Percentiles rank a stretch among this genome's conserved stretches.
Evolutionary conservation across 2,329 filamentous ascomycete species (phyloP).

Genomic region (Rhynchosporium agropyri): DNA sequence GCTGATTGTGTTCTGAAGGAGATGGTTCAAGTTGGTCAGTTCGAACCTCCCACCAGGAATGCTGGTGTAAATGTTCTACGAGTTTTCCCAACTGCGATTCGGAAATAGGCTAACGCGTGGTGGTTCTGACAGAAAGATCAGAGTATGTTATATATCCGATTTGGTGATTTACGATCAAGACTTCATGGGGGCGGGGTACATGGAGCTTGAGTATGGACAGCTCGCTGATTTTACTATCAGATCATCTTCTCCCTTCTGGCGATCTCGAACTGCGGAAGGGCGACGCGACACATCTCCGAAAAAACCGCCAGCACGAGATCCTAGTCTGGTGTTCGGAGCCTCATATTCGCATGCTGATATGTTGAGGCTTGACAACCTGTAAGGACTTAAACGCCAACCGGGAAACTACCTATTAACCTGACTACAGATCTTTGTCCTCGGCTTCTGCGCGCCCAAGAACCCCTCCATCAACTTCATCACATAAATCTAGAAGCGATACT

Average conservation of each 20-base stretch:
- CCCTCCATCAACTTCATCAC: slow-evolving; percentile 64
- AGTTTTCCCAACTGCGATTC: slow-evolving; percentile 1
- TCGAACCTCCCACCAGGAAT: slow-evolving; percentile 36
- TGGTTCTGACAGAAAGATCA: slow-evolving; percentile 55
- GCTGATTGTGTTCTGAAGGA: slow-evolving; percentile 62
- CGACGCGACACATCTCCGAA: slow-evolving; percentile 56
- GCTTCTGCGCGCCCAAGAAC: slow-evolving; percentile 71
- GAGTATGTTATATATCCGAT: slow-evolving; percentile 54
- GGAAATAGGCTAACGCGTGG: slow-evolving; percentile 28
- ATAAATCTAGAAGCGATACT: slow-evolving; percentile 57
- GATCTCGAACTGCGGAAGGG: slow-evolving; percentile 58
- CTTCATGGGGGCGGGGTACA: slow-evolving; percentile 16
- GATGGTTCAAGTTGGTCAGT: slow-evolving; percentile 99
- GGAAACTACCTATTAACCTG: slow-evolving; percentile 13
- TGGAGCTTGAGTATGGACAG: slow-evolving; percentile 4
- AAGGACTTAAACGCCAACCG: slow-evolving; percentile 43
- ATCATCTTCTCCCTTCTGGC: slow-evolving; percentile 89
- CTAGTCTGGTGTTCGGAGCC: slow-evolving; percentile 82
- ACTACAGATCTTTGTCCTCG: slow-evolving; percentile 58
- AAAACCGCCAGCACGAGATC: slow-evolving; percentile 56
- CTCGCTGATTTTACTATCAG: slow-evolving; percentile 51
- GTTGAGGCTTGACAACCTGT: slow-evolving; percentile 83
- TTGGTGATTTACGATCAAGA: not conserved
- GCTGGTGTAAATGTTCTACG: slow-evolving; percentile 3
- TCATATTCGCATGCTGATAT: slow-evolving; percentile 97